phyloP scores from a whole-genome alignment of 768 basidiomycete genomes.

The Boletus patriciae region DNA sequence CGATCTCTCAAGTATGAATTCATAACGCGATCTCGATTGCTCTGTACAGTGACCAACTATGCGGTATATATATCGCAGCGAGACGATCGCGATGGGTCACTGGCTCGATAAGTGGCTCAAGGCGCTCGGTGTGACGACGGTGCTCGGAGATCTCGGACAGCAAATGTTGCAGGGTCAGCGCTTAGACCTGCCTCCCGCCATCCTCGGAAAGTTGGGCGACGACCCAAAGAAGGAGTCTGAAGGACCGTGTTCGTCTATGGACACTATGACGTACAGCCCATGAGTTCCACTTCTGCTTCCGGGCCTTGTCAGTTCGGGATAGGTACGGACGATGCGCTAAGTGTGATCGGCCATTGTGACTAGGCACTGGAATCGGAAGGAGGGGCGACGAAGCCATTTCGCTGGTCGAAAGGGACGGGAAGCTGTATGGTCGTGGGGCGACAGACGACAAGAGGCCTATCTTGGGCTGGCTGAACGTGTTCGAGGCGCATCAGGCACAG shows the following conservation, averaged over 20 bases:
- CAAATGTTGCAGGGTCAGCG: conserved; percentile 72
- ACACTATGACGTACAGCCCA: conserved; percentile 95
- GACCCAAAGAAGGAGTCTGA: no score
- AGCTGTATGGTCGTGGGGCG: conserved; percentile 82
- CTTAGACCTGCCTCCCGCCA: conserved; percentile 75
- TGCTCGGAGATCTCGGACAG: conserved; percentile 79
- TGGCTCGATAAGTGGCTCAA: conserved; percentile 77
- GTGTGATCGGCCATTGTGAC: neutral
- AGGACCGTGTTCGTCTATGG: conserved; percentile 92
- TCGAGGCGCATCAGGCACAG: conserved; percentile 76
- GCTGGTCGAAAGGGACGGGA: conserved; percentile 54
- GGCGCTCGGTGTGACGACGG: conserved; percentile 76
- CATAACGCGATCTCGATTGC: neutral
- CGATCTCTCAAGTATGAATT: neutral
- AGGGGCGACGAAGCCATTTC: conserved; percentile 87
- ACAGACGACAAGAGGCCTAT: conserved; percentile 95
- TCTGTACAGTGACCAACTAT: conserved; percentile 61
- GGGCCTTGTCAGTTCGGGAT: no score
- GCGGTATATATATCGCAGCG: conserved; percentile 64
- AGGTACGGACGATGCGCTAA: no score
- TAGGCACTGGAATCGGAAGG: conserved; percentile 63
- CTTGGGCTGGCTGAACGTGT: conserved; percentile 85
- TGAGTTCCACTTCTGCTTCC: conserved; percentile 32
- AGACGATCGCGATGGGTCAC: conserved; percentile 83
- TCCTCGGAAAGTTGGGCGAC: conserved; percentile 82